Conservation (phyloP, 2,329 filamentous ascomycete genomes). For the Phoma sp. region DNA sequence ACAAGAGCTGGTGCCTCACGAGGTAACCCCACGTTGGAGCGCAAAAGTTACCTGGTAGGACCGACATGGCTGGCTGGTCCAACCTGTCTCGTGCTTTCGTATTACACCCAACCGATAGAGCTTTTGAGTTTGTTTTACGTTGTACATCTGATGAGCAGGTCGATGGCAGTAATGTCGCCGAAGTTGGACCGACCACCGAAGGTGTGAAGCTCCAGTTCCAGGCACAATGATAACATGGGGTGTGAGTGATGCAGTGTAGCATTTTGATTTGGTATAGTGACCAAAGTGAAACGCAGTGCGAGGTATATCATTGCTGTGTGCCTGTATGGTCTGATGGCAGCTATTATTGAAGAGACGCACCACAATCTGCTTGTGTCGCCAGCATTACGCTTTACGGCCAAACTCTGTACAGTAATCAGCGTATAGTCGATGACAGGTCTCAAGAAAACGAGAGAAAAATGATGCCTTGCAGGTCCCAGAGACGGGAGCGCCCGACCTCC, state of each 20-base stretch:
- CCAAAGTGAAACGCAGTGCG: not conserved
- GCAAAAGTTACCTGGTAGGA: not conserved
- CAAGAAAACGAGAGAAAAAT: too few species aligned
- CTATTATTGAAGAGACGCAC: not conserved
- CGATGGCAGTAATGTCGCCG: too few species aligned
- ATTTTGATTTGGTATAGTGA: not conserved
- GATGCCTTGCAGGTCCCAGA: too few species aligned
- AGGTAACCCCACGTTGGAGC: not conserved
- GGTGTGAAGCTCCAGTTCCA: not conserved
- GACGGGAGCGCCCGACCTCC: too few species aligned
- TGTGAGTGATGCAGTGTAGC: not conserved
- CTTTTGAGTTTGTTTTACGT: conserved; percentile 35
- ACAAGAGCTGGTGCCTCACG: not conserved
- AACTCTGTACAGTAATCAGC: not conserved
- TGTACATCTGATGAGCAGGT: not conserved
- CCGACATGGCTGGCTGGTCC: not conserved
- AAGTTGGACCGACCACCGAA: not conserved
- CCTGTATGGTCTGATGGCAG: not conserved
- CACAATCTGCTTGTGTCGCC: not conserved
- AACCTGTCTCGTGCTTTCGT: not conserved
- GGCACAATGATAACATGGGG: not conserved
- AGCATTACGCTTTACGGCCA: not conserved
- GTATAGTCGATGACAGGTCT: not conserved
- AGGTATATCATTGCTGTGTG: not conserved
- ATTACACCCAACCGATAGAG: not conserved